phyloP scores from a whole-genome alignment of 2,329 filamentous ascomycete genomes.

The Cytospora leucostoma region DNA sequence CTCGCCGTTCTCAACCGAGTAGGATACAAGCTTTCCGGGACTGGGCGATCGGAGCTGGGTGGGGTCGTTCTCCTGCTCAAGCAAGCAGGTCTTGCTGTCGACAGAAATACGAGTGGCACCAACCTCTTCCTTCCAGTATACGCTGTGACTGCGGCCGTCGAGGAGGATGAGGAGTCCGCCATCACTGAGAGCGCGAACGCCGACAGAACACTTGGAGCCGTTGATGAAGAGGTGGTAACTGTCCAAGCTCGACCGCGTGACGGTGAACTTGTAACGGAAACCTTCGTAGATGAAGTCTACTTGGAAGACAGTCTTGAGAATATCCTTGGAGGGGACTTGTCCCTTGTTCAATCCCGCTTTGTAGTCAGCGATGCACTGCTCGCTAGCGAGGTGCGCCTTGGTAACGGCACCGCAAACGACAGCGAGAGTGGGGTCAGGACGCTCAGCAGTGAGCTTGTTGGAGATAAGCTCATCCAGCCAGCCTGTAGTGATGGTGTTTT shows the following conservation, averaged over 20 bases:
- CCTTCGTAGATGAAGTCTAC: conserved; percentile 99
- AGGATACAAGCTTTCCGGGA: conserved; percentile 97
- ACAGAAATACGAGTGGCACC: conserved; percentile 94
- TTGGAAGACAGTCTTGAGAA: conserved; percentile 95
- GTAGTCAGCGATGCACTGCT: conserved; percentile 85
- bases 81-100: conserved; percentile 94
- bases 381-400: conserved; percentile 93
- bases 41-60: conserved; percentile 94
- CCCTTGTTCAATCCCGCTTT: conserved; percentile 89
- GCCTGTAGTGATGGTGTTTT: conserved; percentile 98
- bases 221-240: conserved; percentile 99
- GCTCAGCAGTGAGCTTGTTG: conserved; percentile 94
- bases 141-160: conserved; percentile 90
- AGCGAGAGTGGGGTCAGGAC: conserved; percentile 90
- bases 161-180: conserved; percentile 91
- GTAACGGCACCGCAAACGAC: conserved; percentile 93
- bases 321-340: conserved; percentile 94
- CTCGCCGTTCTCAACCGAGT: conserved; percentile 90
- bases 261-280: conserved; percentile 95
- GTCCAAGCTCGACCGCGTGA: conserved; percentile 85
- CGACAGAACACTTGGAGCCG: conserved; percentile 92
- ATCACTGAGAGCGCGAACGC: conserved; percentile 88
- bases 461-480: conserved; percentile 99
- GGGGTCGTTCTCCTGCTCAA: conserved; percentile 98
- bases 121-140: conserved; percentile 99